These are phyloP conservation scores for Coriolopsis trogii DNA, from an alignment of 1,284 basidiomycete species.

Conservation along the genomic window DNA sequence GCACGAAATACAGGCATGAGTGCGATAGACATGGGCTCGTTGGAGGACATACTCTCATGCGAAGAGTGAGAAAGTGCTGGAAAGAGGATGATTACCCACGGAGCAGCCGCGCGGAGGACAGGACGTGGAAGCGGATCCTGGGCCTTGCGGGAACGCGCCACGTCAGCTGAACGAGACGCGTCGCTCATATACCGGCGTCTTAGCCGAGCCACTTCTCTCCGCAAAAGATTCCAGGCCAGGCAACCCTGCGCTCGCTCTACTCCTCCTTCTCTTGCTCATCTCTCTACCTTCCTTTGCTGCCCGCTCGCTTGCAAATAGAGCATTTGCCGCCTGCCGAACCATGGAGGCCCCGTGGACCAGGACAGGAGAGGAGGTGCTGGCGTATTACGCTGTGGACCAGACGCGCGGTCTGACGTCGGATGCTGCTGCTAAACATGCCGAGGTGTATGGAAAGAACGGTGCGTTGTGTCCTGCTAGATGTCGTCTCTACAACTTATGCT, in stretches of 20 bases:
- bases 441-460: constrained; percentile 89
- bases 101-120: constrained; percentile 7
- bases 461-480: no score
- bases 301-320: constrained; percentile 12
- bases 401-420: constrained; percentile 57
- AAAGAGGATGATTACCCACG: constrained; percentile 10
- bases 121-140: no score
- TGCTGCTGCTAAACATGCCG: constrained; percentile 71
- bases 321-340: constrained; percentile 18
- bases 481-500: constrained; percentile 2
- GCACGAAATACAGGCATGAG: no score
- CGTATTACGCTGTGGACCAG: constrained; percentile 65
- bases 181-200: constrained; percentile 20
- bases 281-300: constrained; percentile 10
- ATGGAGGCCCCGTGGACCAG: constrained; percentile 79
- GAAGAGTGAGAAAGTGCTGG: constrained; percentile 1
- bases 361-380: constrained; percentile 62
- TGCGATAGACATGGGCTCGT: no score
- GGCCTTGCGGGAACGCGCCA: constrained; percentile 21
- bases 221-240: constrained; percentile 6
- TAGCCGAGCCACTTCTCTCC: constrained; percentile 17
- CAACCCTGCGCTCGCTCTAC: background rate
- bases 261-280: constrained; percentile 7
- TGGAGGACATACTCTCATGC: background rate
- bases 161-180: constrained; percentile 22